Conservation (phyloP, 768 basidiomycete genomes). For the Amanita phalloides region DNA sequence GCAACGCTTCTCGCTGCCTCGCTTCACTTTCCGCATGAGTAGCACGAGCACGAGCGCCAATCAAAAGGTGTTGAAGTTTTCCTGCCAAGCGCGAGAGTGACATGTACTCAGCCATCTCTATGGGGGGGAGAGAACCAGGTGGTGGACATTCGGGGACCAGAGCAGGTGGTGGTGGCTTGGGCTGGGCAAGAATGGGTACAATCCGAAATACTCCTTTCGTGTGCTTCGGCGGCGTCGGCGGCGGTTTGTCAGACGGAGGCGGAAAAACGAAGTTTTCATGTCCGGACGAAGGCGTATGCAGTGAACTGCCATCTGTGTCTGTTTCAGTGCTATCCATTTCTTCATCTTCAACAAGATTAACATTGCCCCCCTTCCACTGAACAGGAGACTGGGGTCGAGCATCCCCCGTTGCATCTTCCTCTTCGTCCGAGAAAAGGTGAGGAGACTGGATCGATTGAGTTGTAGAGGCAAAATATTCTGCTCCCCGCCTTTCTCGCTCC, state of each 20-base stretch:
- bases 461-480: conserved; percentile 19
- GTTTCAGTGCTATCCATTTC: conserved; percentile 16
- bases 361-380: not conserved
- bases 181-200: conserved; percentile 1
- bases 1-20: conserved; percentile 27
- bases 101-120: conserved; percentile 23
- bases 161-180: conserved; percentile 1
- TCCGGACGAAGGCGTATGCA: conserved; percentile 32
- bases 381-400: not conserved
- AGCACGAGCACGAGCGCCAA: conserved; percentile 30
- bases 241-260: conserved; percentile 6
- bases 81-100: conserved; percentile 20
- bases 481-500: conserved; percentile 10
- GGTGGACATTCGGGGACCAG: conserved; percentile 13
- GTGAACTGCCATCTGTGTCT: conserved; percentile 37
- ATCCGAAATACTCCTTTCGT: not conserved
- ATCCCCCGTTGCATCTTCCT: conserved; percentile 18
- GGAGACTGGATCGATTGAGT: conserved; percentile 21
- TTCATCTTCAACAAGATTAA: not conserved
- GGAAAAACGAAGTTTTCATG: conserved; percentile 9
- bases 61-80: conserved; percentile 29
- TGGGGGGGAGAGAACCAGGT: conserved; percentile 17
- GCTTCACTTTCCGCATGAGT: conserved; percentile 27
- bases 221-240: not conserved
- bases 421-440: conserved; percentile 28